phyloP scores from a whole-genome alignment of 306 rosid species.

The Rosa rugosa region DNA sequence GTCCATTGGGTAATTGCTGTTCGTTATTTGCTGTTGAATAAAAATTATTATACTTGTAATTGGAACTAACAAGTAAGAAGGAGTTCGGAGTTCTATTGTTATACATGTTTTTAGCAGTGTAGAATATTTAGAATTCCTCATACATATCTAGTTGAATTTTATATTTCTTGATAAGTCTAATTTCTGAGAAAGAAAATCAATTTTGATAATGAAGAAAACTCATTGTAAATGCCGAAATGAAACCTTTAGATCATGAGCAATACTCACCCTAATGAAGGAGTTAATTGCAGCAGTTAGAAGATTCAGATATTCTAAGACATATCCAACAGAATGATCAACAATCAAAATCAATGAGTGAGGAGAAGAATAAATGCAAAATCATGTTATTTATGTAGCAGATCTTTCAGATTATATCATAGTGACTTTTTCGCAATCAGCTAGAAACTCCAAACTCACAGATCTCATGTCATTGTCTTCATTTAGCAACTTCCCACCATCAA shows the following conservation, averaged over 20 bases:
- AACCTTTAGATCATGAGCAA: background rate
- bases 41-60: background rate
- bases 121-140: background rate
- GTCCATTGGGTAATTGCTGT: background rate
- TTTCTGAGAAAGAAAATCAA: background rate
- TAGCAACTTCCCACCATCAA: constrained; percentile 79
- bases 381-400: background rate
- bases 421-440: background rate
- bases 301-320: background rate
- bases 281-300: background rate
- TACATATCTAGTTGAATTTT: background rate
- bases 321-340: background rate
- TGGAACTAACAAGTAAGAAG: background rate
- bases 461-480: constrained; percentile 90
- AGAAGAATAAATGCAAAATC: background rate
- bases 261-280: background rate
- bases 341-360: background rate
- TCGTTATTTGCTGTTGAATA: background rate
- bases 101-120: background rate
- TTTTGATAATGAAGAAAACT: background rate
- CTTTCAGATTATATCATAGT: background rate
- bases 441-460: constrained; percentile 66
- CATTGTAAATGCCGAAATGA: background rate
- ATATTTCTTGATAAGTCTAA: background rate
- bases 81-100: background rate